Conservation (phyloP, 2,329 filamentous ascomycete species). For the Westerdykella sp. region DNA sequence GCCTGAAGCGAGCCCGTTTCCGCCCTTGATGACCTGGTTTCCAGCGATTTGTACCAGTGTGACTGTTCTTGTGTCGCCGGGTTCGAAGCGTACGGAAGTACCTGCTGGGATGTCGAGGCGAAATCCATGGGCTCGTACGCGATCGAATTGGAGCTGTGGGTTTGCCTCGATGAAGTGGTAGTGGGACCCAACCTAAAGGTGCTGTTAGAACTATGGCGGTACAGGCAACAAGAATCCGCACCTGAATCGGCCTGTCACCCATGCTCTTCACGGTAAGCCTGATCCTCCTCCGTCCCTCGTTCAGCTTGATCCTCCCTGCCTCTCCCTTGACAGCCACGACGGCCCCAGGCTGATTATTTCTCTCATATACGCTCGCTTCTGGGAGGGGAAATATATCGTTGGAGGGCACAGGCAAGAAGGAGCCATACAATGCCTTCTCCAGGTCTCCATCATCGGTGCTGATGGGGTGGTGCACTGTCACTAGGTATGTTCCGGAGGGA, state of each 20-base stretch:
- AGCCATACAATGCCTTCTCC: slow-evolving; percentile 80
- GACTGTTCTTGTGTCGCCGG: slow-evolving; percentile 85
- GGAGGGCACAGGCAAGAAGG: slow-evolving; percentile 75
- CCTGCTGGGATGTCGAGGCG: slow-evolving; percentile 85
- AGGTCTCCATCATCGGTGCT: slow-evolving; percentile 80
- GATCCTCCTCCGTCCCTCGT: slow-evolving; percentile 67
- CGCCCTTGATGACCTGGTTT: slow-evolving; percentile 70
- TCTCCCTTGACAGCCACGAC: slow-evolving; percentile 65
- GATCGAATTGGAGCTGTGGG: slow-evolving; percentile 82
- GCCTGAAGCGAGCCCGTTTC: slow-evolving; percentile 73
- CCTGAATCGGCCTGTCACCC: slow-evolving; percentile 85
- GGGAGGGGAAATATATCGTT: slow-evolving; percentile 61
- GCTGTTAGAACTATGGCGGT: background rate
- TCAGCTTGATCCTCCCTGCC: slow-evolving; percentile 60
- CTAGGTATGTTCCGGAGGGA: slow-evolving; percentile 80
- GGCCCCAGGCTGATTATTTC: slow-evolving; percentile 68
- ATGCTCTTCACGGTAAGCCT: slow-evolving; percentile 72
- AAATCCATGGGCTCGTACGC: slow-evolving; percentile 72
- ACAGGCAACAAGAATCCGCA: slow-evolving; percentile 33
- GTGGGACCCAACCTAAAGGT: slow-evolving; percentile 67
- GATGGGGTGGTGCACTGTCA: slow-evolving; percentile 89
- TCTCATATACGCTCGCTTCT: slow-evolving; percentile 59
- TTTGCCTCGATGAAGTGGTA: slow-evolving; percentile 98
- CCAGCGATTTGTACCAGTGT: slow-evolving; percentile 85
- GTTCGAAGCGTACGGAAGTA: slow-evolving; percentile 89